A percentile compares a stretch with the other conserved stretches of the same genome.
Conservation (phyloP, 1,284 basidiomycete species). For the Chiua sp. region DNA sequence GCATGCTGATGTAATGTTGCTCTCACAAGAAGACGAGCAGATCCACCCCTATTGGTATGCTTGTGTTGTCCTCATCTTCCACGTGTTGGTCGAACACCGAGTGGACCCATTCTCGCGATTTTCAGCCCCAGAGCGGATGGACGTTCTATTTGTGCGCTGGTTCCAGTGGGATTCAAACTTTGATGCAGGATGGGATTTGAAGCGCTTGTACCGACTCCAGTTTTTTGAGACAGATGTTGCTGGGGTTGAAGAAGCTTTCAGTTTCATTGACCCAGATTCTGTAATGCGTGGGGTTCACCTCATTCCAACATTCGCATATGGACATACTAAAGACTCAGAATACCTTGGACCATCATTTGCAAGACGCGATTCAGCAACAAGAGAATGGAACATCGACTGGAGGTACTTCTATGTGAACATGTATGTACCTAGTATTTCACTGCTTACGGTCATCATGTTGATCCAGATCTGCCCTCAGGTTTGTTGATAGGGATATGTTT, state of each 20-base stretch:
- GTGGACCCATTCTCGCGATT: no score
- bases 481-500: no score
- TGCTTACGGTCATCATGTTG: no score
- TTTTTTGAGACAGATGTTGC: conserved; percentile 20
- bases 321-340: conserved; percentile 1
- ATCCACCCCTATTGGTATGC: conserved; percentile 11
- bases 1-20: conserved; percentile 3
- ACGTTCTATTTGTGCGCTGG: conserved; percentile 3
- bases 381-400: conserved; percentile 37
- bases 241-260: conserved; percentile 23
- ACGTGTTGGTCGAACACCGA: neutral
- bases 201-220: no score
- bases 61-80: neutral
- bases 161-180: neutral
- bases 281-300: conserved; percentile 28
- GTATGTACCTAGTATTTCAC: conserved; percentile 27
- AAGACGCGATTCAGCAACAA: neutral
- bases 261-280: conserved; percentile 36
- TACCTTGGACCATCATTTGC: conserved; percentile 12
- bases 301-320: conserved; percentile 21
- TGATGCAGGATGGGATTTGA: no score
- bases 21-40: neutral
- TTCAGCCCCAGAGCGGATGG: neutral
- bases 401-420: conserved; percentile 39
- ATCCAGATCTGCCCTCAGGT: no score